phyloP scores from a whole-genome alignment of 2,329 filamentous ascomycete genomes.

The Xylaria multiplex region DNA sequence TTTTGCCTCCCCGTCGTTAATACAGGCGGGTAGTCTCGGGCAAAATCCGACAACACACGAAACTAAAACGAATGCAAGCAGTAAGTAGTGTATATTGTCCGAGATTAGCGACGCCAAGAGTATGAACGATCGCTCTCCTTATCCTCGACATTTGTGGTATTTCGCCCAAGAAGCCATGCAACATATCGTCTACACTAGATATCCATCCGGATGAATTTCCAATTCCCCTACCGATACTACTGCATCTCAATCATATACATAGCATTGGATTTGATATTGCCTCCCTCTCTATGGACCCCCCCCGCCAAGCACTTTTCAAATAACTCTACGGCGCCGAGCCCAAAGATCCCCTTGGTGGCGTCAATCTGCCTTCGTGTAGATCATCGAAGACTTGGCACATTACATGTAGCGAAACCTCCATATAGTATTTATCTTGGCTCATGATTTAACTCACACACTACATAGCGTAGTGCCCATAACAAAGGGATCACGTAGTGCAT shows the following conservation, averaged over 20 bases:
- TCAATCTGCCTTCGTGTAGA: background rate
- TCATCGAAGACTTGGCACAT: conserved; percentile 28
- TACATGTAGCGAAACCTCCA: background rate
- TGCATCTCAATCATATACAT: conserved; percentile 7
- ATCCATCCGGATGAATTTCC: background rate
- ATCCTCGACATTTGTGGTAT: background rate
- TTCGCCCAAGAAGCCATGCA: conserved; percentile 5
- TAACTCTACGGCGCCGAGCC: conserved; percentile 4
- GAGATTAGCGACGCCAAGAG: conserved; percentile 22
- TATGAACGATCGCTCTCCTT: conserved; percentile 1
- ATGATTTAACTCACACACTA: no score
- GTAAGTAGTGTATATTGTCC: background rate
- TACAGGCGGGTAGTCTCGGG: conserved; percentile 3
- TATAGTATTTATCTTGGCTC: background rate
- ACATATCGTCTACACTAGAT: conserved; percentile 2
- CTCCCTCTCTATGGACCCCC: conserved; percentile 5
- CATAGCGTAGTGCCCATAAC: background rate
- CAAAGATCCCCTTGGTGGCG: conserved; percentile 12
- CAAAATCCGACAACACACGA: background rate
- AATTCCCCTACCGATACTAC: conserved; percentile 7
- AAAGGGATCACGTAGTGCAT: background rate
- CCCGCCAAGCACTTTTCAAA: conserved; percentile 22
- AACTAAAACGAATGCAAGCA: background rate
- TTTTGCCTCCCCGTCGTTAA: conserved; percentile 5
- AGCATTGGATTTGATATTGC: background rate